Evolutionary conservation across 371 early-diverging fungal species (phyloP), one percentile per base, ranked within the genome.

Genomic region (Blyttiomyces sp.): DNA sequence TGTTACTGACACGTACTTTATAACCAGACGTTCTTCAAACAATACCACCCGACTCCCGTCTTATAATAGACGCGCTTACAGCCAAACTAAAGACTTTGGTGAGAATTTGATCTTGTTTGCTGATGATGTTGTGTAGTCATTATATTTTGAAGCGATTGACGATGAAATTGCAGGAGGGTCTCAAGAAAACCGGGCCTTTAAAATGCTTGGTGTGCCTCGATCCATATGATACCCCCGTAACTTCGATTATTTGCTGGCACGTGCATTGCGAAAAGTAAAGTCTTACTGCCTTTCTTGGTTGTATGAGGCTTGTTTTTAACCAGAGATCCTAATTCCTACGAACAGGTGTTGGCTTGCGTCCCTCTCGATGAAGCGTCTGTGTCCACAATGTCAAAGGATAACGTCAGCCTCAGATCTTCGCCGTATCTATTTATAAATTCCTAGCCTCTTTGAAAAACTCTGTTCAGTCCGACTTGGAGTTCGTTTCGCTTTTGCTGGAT

Each of bases 371-470:
- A 93, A 93, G 60, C 89, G 91, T 52, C 75, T 93, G 3, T 94
- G 95, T 59, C 95, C 95, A 17, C 93, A 93, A 68, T 92, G 93
- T 69, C 89, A 90, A 67, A 87, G 85, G 54, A 93, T 94, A 46
- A 93, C 92, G 0, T 82, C 86, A 11, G 91, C 95, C 2, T 72
- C 84, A 19, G 93, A 93, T 68, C 74, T 94, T 23, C 77, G 95
- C 21, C 79, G 89, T 36, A 81, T 94, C 31, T 94, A 91, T 71
- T 64, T 94, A 43, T 93, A 84, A 81, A n/a, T n/a, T n/a, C n/a
- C n/a, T n/a, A n/a, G n/a, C n/a, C n/a, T n/a, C n/a, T n/a, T n/a
- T n/a, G n/a, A n/a, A n/a, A n/a, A n/a, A n/a, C n/a, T n/a, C n/a
- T n/a, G n/a, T n/a, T n/a, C n/a, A n/a, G n/a, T n/a, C n/a, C n/a